Evolutionary conservation across 164 flowering plant genomes (phyloP).

Genomic region (Vitis amurensis): DNA sequence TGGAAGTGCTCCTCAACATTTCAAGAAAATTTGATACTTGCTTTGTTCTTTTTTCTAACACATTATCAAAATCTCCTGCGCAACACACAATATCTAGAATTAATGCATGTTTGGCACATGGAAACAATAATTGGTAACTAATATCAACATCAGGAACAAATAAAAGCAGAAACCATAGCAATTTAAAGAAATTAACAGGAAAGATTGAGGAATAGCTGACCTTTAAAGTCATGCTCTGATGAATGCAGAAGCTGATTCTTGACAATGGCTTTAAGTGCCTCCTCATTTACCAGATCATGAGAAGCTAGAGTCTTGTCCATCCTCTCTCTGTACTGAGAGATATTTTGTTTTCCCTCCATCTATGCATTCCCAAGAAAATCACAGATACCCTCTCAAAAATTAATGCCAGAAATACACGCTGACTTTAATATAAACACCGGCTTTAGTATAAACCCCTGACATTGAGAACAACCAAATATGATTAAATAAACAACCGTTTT

Average conservation of each 20-base stretch:
- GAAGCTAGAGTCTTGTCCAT: conserved; percentile 75
- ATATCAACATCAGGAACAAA: not conserved
- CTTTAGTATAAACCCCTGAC: conserved; percentile 10
- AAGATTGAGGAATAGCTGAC: conserved; percentile 25
- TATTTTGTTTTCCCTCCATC: conserved; percentile 51
- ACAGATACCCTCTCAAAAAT: not conserved
- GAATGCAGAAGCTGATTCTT: conserved; percentile 58
- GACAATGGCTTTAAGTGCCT: conserved; percentile 52
- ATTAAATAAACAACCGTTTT: not conserved
- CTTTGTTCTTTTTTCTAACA: conserved; percentile 38
- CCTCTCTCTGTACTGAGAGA: conserved; percentile 57
- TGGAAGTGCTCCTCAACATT: conserved; percentile 68
- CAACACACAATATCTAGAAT: not conserved
- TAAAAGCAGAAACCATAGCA: not conserved
- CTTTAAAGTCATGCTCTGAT: conserved; percentile 35
- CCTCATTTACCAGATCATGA: conserved; percentile 44
- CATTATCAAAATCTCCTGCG: conserved; percentile 39
- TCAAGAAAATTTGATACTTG: conserved; percentile 59
- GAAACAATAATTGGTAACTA: not conserved
- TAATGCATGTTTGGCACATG: not conserved
- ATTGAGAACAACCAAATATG: not conserved
- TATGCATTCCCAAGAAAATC: conserved; percentile 29
- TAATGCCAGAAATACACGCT: not conserved
- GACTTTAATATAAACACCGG: not conserved
- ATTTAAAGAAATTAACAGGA: not conserved